A percentile compares a stretch with the other conserved stretches of the same genome.
Evolutionary conservation across 148 eudicot species (phyloP).

Genomic region (Cornus suecica): DNA sequence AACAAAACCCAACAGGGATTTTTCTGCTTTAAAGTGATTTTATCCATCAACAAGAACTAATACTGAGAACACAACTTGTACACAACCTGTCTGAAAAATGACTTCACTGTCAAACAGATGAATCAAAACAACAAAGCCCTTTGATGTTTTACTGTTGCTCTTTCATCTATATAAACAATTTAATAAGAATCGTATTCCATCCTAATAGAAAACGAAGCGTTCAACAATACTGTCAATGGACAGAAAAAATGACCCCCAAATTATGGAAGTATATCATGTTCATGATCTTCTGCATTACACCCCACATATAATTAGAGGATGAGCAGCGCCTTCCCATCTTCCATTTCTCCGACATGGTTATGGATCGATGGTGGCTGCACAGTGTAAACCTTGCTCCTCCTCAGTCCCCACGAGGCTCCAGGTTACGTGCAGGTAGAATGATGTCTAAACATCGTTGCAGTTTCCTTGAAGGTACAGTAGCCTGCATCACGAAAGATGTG

Average conservation of each 20-base stretch:
- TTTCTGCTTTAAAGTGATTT: too few relatives aligned
- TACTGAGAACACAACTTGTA: background rate
- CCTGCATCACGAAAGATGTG: conserved; percentile 29
- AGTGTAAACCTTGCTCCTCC: conserved; percentile 23
- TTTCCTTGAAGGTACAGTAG: conserved; percentile 40
- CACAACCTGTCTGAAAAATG: background rate
- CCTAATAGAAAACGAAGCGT: conserved; percentile 2
- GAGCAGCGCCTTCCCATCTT: conserved; percentile 37
- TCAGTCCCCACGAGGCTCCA: conserved; percentile 22
- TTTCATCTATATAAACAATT: background rate
- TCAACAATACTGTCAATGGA: background rate
- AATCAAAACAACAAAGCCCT: background rate
- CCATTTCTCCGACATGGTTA: conserved; percentile 22
- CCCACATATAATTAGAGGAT: conserved; percentile 43
- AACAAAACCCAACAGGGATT: too few relatives aligned
- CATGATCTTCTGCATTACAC: conserved; percentile 37
- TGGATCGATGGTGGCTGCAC: conserved; percentile 32
- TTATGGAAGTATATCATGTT: conserved; percentile 21
- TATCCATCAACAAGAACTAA: background rate
- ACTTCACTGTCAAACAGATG: background rate
- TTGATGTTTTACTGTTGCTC: background rate
- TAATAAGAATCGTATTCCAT: background rate
- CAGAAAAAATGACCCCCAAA: conserved; percentile 18
- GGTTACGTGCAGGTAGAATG: conserved; percentile 53
- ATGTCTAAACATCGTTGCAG: conserved; percentile 42